A percentile compares a stretch with the other conserved stretches of the same genome.
These are phyloP conservation scores for Leptodontidium sp. DNA, from an alignment of 2,329 filamentous ascomycete species.

Conservation along the genomic window DNA sequence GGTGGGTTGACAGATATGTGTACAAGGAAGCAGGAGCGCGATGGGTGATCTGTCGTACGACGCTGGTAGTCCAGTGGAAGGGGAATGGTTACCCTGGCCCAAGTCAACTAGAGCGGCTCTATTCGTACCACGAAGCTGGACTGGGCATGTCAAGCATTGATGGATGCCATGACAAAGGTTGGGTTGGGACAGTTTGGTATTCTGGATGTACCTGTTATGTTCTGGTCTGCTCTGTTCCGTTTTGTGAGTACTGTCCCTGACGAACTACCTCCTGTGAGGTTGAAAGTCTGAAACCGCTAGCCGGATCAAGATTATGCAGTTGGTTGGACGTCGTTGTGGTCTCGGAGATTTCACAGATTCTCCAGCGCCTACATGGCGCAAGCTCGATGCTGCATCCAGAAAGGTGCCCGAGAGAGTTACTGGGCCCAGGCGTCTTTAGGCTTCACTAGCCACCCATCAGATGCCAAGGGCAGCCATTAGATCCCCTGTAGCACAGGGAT, in stretches of 20 bases:
- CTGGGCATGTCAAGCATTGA: neutral
- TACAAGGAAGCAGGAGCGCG: slow-evolving; percentile 7
- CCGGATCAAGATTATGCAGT: neutral
- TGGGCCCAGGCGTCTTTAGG: slow-evolving; percentile 15
- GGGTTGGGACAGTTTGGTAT: neutral
- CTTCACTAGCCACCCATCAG: slow-evolving; percentile 17
- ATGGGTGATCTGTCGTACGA: neutral
- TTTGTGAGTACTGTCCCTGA: slow-evolving; percentile 14
- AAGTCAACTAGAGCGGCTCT: slow-evolving; percentile 3
- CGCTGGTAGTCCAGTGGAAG: neutral
- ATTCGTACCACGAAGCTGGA: slow-evolving; percentile 7
- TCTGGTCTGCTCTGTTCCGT: neutral
- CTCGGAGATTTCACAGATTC: slow-evolving; percentile 28
- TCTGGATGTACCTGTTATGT: neutral
- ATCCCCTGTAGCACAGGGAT: slow-evolving; percentile 10
- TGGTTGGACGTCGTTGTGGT: slow-evolving; percentile 26
- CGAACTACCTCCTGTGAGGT: slow-evolving; percentile 24
- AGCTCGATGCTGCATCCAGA: slow-evolving; percentile 10
- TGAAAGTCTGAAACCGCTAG: slow-evolving; percentile 28
- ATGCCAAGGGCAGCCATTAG: slow-evolving; percentile 25
- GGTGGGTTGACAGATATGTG: slow-evolving; percentile 5
- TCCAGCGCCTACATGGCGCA: slow-evolving; percentile 23
- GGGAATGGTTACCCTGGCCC: neutral
- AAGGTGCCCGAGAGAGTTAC: slow-evolving; percentile 17
- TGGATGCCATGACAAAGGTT: neutral